Evolutionary conservation across 441 rosid species (phyloP).

Genomic region (Populus tomentosa): DNA sequence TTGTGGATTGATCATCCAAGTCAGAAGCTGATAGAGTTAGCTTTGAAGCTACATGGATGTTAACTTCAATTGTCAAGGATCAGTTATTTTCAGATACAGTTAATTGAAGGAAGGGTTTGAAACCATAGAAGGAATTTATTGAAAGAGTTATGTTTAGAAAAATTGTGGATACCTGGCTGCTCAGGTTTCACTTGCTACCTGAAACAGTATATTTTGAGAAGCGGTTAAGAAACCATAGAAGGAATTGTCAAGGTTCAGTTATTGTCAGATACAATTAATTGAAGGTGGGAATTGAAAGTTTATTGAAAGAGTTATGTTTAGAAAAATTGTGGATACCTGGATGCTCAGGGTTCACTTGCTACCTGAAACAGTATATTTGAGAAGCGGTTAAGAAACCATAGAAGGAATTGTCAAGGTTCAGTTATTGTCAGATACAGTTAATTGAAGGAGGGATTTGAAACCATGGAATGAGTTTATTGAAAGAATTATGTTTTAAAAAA

Average conservation of each 20-base stretch:
- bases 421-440: slow-evolving; percentile 10
- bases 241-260: slow-evolving; percentile 9
- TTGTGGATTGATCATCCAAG: slow-evolving; percentile 19
- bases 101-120: slow-evolving; percentile 12
- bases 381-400: neutral
- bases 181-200: neutral
- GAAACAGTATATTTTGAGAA: neutral
- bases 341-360: neutral
- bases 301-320: neutral
- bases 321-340: neutral
- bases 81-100: slow-evolving; percentile 5
- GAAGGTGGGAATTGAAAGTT: slow-evolving; percentile 1
- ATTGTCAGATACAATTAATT: slow-evolving; percentile 8
- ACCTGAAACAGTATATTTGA: neutral
- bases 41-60: slow-evolving; percentile 8
- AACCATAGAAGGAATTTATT: neutral
- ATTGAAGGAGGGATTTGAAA: slow-evolving; percentile 8
- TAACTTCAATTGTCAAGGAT: slow-evolving; percentile 1
- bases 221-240: neutral
- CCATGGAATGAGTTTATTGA: neutral
- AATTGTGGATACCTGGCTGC: neutral
- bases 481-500: neutral
- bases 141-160: neutral
- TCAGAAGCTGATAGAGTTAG: neutral
- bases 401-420: slow-evolving; percentile 9